A percentile compares a stretch with the other conserved stretches of the same genome.
These are phyloP conservation scores for Cutaneotrichosporon spelunceum DNA, from an alignment of 1,284 basidiomycete species.

Conservation along the genomic window DNA sequence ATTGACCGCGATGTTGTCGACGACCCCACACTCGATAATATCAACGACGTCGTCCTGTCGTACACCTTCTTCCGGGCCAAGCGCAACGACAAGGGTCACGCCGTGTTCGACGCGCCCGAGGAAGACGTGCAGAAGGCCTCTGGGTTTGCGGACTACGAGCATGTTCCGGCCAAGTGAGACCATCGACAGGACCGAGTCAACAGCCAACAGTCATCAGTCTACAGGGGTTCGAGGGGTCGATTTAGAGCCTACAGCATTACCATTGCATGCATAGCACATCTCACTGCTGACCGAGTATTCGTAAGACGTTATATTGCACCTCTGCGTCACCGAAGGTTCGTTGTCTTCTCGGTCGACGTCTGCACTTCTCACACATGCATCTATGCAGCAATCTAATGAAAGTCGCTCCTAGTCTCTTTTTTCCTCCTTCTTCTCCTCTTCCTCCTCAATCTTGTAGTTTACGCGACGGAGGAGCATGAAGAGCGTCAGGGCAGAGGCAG, in stretches of 20 bases:
- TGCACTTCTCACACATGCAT: conserved; percentile 7
- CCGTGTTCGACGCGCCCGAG: conserved; percentile 81
- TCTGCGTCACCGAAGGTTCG: background rate
- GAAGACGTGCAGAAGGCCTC: conserved; percentile 70
- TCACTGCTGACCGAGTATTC: background rate
- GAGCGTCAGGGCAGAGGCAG: conserved; percentile 42
- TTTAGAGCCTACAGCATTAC: conserved; percentile 3
- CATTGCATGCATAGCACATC: conserved; percentile 13
- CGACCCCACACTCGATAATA: conserved; percentile 77
- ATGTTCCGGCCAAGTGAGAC: conserved; percentile 17
- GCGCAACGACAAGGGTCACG: conserved; percentile 71
- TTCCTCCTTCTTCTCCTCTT: too few relatives aligned
- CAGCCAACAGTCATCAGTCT: too few relatives aligned
- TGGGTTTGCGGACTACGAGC: conserved; percentile 58
- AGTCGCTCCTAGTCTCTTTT: too few relatives aligned
- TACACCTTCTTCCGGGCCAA: conserved; percentile 95
- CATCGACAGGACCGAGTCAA: background rate
- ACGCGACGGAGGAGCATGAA: conserved; percentile 46
- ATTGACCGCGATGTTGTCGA: conserved; percentile 95
- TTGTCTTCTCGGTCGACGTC: background rate
- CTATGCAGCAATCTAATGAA: background rate
- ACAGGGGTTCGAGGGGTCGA: background rate
- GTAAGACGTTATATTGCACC: background rate
- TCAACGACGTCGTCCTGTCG: conserved; percentile 88
- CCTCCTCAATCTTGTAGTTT: conserved; percentile 43